These are phyloP conservation scores for Apophysomyces elegans DNA, from an alignment of 371 early-diverging fungal species.

Conservation along the genomic window DNA sequence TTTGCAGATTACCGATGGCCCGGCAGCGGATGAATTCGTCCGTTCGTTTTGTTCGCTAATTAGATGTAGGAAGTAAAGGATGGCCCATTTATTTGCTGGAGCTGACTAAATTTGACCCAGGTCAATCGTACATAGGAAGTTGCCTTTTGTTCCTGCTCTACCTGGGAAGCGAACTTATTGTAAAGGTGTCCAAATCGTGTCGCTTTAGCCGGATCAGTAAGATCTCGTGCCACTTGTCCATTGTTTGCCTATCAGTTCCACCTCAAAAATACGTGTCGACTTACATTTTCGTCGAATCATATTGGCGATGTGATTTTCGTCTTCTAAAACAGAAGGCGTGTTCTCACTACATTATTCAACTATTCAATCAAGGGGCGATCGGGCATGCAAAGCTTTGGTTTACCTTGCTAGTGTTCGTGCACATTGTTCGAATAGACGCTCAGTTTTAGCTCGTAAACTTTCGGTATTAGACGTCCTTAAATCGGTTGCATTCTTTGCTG, in stretches of 20 bases:
- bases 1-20: slow-evolving; percentile 8
- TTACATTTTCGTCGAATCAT: slow-evolving; percentile 72
- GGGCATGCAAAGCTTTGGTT: not conserved
- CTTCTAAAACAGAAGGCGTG: slow-evolving; percentile 59
- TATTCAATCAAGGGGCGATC: not conserved
- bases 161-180: slow-evolving; percentile 62
- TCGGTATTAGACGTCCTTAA: not conserved
- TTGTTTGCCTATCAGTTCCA: not conserved
- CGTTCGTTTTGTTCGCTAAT: slow-evolving; percentile 46
- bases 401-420: slow-evolving; percentile 51
- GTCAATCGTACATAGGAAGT: not conserved
- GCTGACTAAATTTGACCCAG: slow-evolving; percentile 32
- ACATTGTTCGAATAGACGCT: slow-evolving; percentile 42
- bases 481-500: slow-evolving; percentile 13
- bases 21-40: slow-evolving; percentile 5
- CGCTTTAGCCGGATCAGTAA: slow-evolving; percentile 56
- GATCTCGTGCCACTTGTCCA: slow-evolving; percentile 50
- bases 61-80: slow-evolving; percentile 69
- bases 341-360: slow-evolving; percentile 50
- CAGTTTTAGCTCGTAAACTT: slow-evolving; percentile 25
- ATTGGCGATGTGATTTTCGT: slow-evolving; percentile 67
- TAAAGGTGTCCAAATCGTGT: slow-evolving; percentile 69
- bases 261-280: not conserved
- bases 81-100: slow-evolving; percentile 69
- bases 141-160: slow-evolving; percentile 21